Percentiles rank a stretch among this genome's conserved stretches.
Conservation (phyloP, 2,329 filamentous ascomycete genomes). For the Paraconiothyrium brasiliense region DNA sequence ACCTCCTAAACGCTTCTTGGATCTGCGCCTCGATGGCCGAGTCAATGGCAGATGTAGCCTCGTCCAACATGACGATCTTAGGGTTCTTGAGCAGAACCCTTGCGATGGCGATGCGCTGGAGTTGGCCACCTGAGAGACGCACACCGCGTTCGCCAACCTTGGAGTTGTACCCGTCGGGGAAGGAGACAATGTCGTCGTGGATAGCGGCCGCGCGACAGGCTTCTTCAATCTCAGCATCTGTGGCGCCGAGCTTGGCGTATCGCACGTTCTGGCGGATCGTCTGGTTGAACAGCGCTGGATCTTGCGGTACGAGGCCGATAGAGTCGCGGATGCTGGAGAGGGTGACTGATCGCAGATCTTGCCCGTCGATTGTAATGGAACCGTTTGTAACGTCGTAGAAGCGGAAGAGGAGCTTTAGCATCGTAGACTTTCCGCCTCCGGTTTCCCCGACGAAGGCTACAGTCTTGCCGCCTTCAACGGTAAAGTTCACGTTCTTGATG, state of each 20-base stretch:
- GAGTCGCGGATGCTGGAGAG: conserved; percentile 66
- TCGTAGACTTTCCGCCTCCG: conserved; percentile 70
- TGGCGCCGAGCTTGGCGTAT: conserved; percentile 70
- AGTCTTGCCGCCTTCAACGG: conserved; percentile 62
- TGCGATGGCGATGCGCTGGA: conserved; percentile 73
- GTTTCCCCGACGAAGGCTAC: conserved; percentile 70
- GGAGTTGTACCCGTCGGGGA: conserved; percentile 57
- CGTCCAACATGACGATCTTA: conserved; percentile 84
- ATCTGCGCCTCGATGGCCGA: conserved; percentile 74
- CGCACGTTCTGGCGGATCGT: conserved; percentile 71
- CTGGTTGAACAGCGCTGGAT: conserved; percentile 70
- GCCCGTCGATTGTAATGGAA: conserved; percentile 65
- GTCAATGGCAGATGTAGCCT: conserved; percentile 88
- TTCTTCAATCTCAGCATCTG: conserved; percentile 66
- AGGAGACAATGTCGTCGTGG: conserved; percentile 70
- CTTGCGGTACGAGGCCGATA: conserved; percentile 72
- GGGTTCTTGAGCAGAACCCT: conserved; percentile 82
- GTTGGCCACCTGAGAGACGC: conserved; percentile 69
- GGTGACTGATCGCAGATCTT: conserved; percentile 68
- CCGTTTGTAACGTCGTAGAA: conserved; percentile 68
- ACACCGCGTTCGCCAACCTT: conserved; percentile 54
- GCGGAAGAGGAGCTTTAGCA: conserved; percentile 68
- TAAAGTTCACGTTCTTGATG: conserved; percentile 60
- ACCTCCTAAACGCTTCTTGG: conserved; percentile 66
- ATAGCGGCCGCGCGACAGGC: conserved; percentile 70